Conservation (phyloP, 2,329 filamentous ascomycete species). For the Aureobasidium subglaciale region DNA sequence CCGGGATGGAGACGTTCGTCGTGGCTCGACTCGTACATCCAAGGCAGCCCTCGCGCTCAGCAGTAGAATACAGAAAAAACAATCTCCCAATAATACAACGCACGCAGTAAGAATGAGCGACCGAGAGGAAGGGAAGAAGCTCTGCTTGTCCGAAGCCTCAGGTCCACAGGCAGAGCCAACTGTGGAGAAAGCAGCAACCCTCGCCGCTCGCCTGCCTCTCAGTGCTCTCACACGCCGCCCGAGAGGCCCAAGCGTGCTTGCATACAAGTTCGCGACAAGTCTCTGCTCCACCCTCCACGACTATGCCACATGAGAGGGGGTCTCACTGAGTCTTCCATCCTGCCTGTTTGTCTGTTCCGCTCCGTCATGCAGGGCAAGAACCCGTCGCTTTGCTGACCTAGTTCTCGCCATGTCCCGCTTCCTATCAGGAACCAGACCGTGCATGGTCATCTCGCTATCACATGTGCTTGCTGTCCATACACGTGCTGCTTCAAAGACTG, state of each 20-base stretch:
- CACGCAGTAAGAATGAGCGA: conserved; percentile 7
- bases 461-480: not conserved
- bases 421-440: not conserved
- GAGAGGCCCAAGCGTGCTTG: conserved; percentile 1
- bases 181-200: conserved; percentile 13
- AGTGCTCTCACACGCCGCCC: conserved; percentile 5
- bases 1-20: not conserved
- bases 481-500: conserved; percentile 3
- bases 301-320: conserved; percentile 1
- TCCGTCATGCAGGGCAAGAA: not conserved
- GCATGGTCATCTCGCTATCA: not conserved
- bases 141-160: not conserved
- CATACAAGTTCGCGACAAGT: not conserved
- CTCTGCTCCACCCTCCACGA: not conserved
- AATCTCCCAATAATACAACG: conserved; percentile 9
- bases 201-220: conserved; percentile 1
- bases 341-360: not conserved
- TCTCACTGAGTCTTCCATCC: not conserved
- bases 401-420: not conserved
- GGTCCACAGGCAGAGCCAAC: not conserved
- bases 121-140: conserved; percentile 3
- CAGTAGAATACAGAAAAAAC: conserved; percentile 9
- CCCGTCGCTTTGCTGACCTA: not conserved
- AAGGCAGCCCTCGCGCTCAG: conserved; percentile 7
- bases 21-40: not conserved